phyloP scores from a whole-genome alignment of 352 stramenopile species.

The Phytophthora lateralis region DNA sequence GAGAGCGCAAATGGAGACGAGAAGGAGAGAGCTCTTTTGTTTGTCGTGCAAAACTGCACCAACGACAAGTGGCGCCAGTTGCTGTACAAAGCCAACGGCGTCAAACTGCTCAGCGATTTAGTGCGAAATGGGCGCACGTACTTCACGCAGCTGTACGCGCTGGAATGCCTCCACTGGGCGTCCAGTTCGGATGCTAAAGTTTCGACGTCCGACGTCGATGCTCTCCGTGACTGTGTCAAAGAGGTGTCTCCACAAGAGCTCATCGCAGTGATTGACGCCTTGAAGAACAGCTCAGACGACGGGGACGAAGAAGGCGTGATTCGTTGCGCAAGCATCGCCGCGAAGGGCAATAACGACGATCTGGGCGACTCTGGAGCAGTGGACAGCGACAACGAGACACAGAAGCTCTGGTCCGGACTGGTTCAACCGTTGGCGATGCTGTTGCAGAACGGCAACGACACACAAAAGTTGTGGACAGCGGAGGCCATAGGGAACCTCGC shows the following conservation, averaged over 20 bases:
- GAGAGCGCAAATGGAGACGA: not conserved
- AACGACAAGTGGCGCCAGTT: not conserved
- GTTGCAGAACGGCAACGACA: slow-evolving; percentile 2
- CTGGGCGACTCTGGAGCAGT: not conserved
- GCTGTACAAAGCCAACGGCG: slow-evolving; percentile 2
- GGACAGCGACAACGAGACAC: not conserved
- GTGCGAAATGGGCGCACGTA: slow-evolving; percentile 2
- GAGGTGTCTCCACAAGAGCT: not conserved
- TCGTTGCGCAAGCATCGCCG: slow-evolving; percentile 6
- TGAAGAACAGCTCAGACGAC: not conserved
- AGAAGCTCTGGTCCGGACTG: not conserved
- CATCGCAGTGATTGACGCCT: not conserved
- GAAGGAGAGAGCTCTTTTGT: slow-evolving; percentile 2
- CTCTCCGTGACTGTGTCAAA: slow-evolving; percentile 2
- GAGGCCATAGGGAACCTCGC: slow-evolving; percentile 1
- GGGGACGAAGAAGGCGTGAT: not conserved
- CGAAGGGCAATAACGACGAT: not conserved
- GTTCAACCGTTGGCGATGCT: not conserved
- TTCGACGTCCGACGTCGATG: not conserved
- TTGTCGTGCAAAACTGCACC: not conserved
- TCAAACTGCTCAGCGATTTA: slow-evolving; percentile 3
- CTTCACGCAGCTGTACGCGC: slow-evolving; percentile 6
- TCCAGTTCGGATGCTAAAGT: not conserved
- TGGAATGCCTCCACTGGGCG: slow-evolving; percentile 10
- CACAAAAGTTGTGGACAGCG: slow-evolving; percentile 1